Evolutionary conservation across 78 protist genomes (phyloP), one percentile per base, ranked within the genome.

Genomic region (Dictyostelium discoideum): DNA sequence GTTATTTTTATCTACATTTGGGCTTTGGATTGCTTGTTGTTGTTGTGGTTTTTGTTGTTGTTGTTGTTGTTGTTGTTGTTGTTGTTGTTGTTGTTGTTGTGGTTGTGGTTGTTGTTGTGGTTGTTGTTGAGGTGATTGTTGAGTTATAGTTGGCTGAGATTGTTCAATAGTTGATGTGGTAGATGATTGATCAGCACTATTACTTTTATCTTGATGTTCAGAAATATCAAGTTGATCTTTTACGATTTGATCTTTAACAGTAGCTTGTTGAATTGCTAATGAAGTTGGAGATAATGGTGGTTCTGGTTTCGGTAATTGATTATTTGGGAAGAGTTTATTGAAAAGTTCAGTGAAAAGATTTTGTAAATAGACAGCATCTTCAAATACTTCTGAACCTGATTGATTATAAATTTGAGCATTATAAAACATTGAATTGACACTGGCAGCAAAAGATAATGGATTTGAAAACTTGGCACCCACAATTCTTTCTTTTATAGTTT

Each of bases 331-430:
- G 29, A 20, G 11, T 22, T 72, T 50, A 72, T 90, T 90, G 40
- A 90, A 90, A n/a, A 24, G 26, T 3, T 90, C 39, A 10, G 95
- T 90, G 57, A 90, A 90, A 2, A 90, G 18, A 54, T 90, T 90
- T 65, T 90, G 87, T 2, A 94, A 50, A 39, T 50, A 7, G 32
- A 87, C 93, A 48, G 97, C 97, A 78, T 94, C 92, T 72, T 85
- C 92, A 79, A 67, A 94, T 2, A 94, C 92, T 4, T 67, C 85
- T 0, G 97, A 94, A 16, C 92, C 93, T 5, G 93, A 65, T 37
- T 69, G 39, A 69, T 94, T 94, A 42, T 87, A 94, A 24, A 72
- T 79, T 24, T 81, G 87, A 39, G 97, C 97, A 40, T 94, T 94
- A 54, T 80, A 84, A 78, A 87, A 94, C 93, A 94, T 80, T 5